These are phyloP conservation scores for Simmondsia chinensis DNA, from an alignment of 148 eudicot species.

Conservation along the genomic window DNA sequence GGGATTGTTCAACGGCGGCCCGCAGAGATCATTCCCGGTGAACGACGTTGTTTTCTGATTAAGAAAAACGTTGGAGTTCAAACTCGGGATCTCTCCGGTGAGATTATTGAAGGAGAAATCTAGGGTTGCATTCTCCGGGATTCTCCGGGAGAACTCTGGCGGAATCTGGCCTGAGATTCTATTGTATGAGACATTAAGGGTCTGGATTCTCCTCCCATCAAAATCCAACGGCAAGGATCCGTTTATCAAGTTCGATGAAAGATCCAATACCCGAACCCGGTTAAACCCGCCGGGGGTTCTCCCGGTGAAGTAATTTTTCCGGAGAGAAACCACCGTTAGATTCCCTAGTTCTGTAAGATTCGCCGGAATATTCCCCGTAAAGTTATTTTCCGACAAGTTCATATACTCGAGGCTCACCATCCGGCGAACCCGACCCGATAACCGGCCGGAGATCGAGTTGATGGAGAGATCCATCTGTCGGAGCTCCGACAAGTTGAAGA, in stretches of 20 bases:
- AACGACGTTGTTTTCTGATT: slow-evolving; percentile 37
- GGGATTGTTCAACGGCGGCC: slow-evolving; percentile 33
- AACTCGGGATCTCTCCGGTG: slow-evolving; percentile 68
- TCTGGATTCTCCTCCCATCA: slow-evolving; percentile 27
- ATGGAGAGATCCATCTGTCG: slow-evolving; percentile 47
- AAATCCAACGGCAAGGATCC: slow-evolving; percentile 60
- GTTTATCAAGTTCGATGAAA: slow-evolving; percentile 57
- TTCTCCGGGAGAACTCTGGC: slow-evolving; percentile 28
- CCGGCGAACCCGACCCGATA: slow-evolving; percentile 40
- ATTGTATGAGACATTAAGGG: slow-evolving; percentile 56
- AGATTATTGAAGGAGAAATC: slow-evolving; percentile 73
- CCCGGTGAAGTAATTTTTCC: slow-evolving; percentile 50
- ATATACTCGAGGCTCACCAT: slow-evolving; percentile 31
- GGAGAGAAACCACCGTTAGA: slow-evolving; percentile 36
- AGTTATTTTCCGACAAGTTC: slow-evolving; percentile 55
- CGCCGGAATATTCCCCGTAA: slow-evolving; percentile 48
- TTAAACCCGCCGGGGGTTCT: slow-evolving; percentile 41
- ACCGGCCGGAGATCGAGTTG: slow-evolving; percentile 58
- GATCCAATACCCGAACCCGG: slow-evolving; percentile 41
- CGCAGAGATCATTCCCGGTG: slow-evolving; percentile 65
- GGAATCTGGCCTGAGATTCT: slow-evolving; percentile 62
- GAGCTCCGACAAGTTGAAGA: slow-evolving; percentile 39
- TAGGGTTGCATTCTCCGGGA: slow-evolving; percentile 51
- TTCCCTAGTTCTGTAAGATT: slow-evolving; percentile 33
- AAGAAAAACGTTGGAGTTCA: slow-evolving; percentile 27